These are phyloP conservation scores for Gyrodon lividus DNA, from an alignment of 768 basidiomycete species.

Conservation along the genomic window DNA sequence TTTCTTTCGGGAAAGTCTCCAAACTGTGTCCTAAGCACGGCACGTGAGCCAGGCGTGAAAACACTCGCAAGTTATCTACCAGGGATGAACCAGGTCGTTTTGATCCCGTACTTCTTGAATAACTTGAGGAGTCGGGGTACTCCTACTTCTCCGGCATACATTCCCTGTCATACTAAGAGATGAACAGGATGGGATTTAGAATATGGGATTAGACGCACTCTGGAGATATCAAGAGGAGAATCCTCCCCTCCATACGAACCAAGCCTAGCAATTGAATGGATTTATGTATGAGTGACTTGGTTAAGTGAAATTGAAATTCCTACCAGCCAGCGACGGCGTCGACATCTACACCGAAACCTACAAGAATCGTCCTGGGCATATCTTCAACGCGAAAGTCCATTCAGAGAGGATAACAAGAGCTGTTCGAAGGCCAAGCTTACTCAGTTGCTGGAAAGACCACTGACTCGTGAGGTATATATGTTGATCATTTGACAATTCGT, in stretches of 20 bases:
- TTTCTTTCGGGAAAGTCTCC: slow-evolving; percentile 71
- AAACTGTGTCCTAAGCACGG: slow-evolving; percentile 57
- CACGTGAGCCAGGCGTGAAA: not conserved
- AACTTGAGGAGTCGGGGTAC: slow-evolving; percentile 65
- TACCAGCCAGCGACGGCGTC: slow-evolving; percentile 79
- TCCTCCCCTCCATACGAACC: slow-evolving; percentile 78
- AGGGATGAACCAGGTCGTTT: slow-evolving; percentile 76
- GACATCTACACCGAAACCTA: slow-evolving; percentile 70
- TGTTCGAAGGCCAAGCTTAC: not conserved
- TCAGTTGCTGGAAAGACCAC: not conserved
- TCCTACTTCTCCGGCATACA: slow-evolving; percentile 78
- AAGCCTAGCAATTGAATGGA: slow-evolving; percentile 48
- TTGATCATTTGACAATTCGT: not conserved
- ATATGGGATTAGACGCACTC: slow-evolving; percentile 32
- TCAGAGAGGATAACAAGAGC: not conserved
- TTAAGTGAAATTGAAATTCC: not conserved
- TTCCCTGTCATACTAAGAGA: slow-evolving; percentile 38
- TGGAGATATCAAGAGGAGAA: slow-evolving; percentile 65
- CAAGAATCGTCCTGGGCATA: slow-evolving; percentile 57
- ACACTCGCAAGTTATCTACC: slow-evolving; percentile 34
- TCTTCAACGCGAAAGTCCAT: not conserved
- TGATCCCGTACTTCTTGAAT: slow-evolving; percentile 67
- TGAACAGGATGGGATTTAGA: not conserved
- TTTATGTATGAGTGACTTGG: too few relatives aligned
- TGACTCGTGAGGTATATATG: too few relatives aligned